Percentiles rank a stretch among this genome's conserved stretches.
phyloP scores from a whole-genome alignment of 495 filamentous ascomycete genomes.

The Trichoderma virens region DNA sequence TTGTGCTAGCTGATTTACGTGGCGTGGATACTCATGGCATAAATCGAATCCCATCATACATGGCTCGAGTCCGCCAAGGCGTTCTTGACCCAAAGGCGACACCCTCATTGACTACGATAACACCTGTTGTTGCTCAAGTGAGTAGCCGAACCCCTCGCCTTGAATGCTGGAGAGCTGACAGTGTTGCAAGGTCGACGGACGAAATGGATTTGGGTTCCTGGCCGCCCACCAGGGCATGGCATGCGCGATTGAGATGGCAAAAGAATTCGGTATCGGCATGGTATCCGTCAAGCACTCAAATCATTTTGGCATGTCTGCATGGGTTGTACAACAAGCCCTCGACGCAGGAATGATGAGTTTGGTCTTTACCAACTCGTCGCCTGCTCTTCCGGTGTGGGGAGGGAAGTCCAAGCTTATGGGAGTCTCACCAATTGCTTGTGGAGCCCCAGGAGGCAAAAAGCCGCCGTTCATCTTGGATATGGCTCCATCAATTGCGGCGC shows the following conservation, averaged over 20 bases:
- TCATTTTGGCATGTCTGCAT: conserved; percentile 75
- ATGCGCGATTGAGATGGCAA: conserved; percentile 56
- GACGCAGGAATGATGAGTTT: conserved; percentile 65
- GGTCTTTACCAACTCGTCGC: conserved; percentile 72
- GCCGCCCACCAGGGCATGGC: conserved; percentile 57
- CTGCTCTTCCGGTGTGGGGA: conserved; percentile 66
- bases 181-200: conserved; percentile 43
- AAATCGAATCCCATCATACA: conserved; percentile 68
- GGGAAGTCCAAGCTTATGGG: conserved; percentile 60
- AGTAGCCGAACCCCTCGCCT: not conserved
- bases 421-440: conserved; percentile 69
- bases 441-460: conserved; percentile 49
- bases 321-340: conserved; percentile 66
- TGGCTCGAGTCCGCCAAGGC: conserved; percentile 56
- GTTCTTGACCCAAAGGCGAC: conserved; percentile 50
- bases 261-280: conserved; percentile 61
- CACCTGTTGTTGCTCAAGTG: conserved; percentile 52
- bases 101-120: conserved; percentile 50
- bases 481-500: conserved; percentile 66
- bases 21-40: conserved; percentile 72
- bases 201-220: conserved; percentile 67
- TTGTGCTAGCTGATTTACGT: conserved; percentile 65
- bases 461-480: conserved; percentile 66
- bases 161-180: not conserved
- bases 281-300: conserved; percentile 65